Conservation (phyloP, 2,329 filamentous ascomycete genomes). For the Cercospora citrullina region DNA sequence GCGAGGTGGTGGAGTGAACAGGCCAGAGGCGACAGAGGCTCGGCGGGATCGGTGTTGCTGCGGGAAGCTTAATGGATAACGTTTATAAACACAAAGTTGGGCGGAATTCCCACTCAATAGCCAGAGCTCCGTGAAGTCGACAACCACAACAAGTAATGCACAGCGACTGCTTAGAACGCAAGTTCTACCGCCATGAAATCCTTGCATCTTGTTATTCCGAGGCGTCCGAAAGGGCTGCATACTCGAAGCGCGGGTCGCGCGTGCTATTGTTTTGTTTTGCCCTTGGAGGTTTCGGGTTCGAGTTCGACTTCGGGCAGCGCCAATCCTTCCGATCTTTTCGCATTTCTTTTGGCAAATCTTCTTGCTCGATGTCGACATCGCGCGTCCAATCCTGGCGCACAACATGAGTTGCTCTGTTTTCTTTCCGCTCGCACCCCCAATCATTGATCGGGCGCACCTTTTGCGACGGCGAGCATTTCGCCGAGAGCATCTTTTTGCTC, state of each 20-base stretch:
- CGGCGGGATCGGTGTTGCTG: slow-evolving; percentile 6
- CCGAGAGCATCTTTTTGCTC: neutral
- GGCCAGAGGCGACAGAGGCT: neutral
- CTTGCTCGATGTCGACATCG: neutral
- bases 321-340: neutral
- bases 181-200: slow-evolving; percentile 2
- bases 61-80: slow-evolving; percentile 2
- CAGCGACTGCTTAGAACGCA: slow-evolving; percentile 1
- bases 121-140: slow-evolving; percentile 1
- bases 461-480: neutral
- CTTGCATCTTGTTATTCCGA: slow-evolving; percentile 5
- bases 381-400: neutral
- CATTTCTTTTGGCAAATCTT: neutral
- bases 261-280: slow-evolving; percentile 3
- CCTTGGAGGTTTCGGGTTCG: neutral
- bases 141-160: neutral
- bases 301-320: neutral
- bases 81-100: neutral
- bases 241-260: slow-evolving; percentile 5
- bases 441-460: neutral
- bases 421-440: neutral
- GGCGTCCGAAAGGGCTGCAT: slow-evolving; percentile 1
- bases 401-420: neutral
- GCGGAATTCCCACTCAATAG: neutral
- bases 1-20: neutral